phyloP scores from a whole-genome alignment of 2,329 filamentous ascomycete species.

The Phialophora expanda region DNA sequence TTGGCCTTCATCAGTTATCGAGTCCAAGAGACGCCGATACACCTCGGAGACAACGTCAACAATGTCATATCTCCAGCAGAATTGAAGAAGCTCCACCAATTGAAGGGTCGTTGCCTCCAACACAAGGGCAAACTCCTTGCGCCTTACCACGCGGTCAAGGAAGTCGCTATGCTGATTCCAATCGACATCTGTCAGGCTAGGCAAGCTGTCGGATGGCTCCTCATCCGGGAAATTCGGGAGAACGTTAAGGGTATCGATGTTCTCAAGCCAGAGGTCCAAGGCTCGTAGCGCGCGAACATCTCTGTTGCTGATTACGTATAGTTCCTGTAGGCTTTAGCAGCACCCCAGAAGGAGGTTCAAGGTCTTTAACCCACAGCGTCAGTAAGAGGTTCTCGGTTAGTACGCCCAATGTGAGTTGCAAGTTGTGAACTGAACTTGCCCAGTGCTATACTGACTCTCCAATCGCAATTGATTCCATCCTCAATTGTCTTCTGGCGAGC shows the following conservation, averaged over 20 bases:
- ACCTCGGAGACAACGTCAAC: conserved; percentile 3
- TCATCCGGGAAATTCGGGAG: conserved; percentile 14
- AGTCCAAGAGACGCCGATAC: not conserved
- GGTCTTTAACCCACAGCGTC: conserved; percentile 5
- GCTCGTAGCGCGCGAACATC: conserved; percentile 9
- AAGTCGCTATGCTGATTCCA: conserved; percentile 11
- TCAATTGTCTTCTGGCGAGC: conserved; percentile 11
- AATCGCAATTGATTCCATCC: conserved; percentile 8
- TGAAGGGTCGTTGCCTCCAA: conserved; percentile 1
- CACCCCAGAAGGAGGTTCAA: not conserved
- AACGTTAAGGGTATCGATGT: conserved; percentile 7
- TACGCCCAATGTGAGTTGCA: conserved; percentile 10
- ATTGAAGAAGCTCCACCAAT: not conserved
- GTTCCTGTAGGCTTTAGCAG: conserved; percentile 6
- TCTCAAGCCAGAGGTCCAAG: conserved; percentile 13
- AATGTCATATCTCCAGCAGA: conserved; percentile 7
- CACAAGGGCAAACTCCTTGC: not conserved
- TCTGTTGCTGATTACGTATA: conserved; percentile 14
- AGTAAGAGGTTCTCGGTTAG: conserved; percentile 1
- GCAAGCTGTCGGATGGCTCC: not conserved
- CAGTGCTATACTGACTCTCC: conserved; percentile 12
- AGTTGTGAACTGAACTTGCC: conserved; percentile 12
- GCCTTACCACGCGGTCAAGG: not conserved
- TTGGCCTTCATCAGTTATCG: not conserved
- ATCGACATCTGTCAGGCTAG: not conserved